Percentiles rank a stretch among this genome's conserved stretches.
phyloP scores from a whole-genome alignment of 305 asterid species.

The Rubia tinctorum region DNA sequence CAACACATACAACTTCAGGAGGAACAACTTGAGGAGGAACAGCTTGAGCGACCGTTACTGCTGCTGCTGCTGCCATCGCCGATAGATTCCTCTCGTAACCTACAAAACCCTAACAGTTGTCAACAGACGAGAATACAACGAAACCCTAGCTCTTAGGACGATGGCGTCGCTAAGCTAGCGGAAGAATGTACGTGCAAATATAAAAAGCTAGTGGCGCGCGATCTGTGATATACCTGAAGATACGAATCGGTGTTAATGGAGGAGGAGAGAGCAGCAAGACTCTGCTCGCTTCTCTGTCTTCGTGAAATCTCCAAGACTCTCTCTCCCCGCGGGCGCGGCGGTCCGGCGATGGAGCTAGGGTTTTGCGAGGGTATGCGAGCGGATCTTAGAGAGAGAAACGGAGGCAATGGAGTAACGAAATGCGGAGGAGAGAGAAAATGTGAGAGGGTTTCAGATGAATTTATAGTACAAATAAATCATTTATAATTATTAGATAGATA shows the following conservation, averaged over 20 bases:
- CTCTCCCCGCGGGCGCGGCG: conserved; percentile 8
- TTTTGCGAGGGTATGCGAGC: conserved; percentile 11
- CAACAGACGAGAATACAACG: conserved; percentile 2
- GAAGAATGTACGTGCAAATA: not conserved
- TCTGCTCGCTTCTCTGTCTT: not conserved
- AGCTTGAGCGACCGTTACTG: conserved; percentile 40
- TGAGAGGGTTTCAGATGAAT: conserved; percentile 7
- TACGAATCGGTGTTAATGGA: conserved; percentile 15
- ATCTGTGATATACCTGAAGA: conserved; percentile 18
- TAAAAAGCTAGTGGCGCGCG: not conserved
- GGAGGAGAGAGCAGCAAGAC: conserved; percentile 23
- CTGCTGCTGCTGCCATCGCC: conserved; percentile 51
- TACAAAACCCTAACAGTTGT: conserved; percentile 21
- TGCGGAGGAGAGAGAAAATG: conserved; percentile 6
- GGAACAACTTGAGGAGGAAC: conserved; percentile 64
- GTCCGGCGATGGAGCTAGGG: conserved; percentile 20
- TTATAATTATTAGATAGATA: conserved; percentile 6
- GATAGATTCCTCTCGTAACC: conserved; percentile 37
- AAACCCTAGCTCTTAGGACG: conserved; percentile 25
- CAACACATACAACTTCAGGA: conserved; percentile 69
- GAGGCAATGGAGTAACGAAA: conserved; percentile 5
- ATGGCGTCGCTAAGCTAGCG: conserved; percentile 25
- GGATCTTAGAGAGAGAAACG: conserved; percentile 3
- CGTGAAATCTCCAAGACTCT: not conserved
- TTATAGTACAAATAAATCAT: conserved; percentile 9